These are phyloP conservation scores for Pyrenophora teres DNA, from an alignment of 2,329 filamentous ascomycete species.

Conservation along the genomic window DNA sequence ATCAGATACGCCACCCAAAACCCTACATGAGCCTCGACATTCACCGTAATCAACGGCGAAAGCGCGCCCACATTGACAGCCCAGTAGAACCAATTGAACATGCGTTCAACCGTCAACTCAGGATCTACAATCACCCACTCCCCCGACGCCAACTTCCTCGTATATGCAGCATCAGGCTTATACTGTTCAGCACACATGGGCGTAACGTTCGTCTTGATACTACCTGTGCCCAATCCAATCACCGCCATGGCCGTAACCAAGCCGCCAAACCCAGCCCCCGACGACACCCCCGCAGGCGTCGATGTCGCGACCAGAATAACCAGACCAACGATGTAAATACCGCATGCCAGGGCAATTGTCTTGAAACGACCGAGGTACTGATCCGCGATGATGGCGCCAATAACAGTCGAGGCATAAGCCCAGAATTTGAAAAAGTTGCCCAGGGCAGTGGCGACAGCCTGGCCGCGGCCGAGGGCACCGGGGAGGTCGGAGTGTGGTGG, in stretches of 20 bases:
- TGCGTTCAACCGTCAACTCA: slow-evolving; percentile 11
- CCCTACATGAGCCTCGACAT: slow-evolving; percentile 12
- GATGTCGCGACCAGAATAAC: slow-evolving; percentile 13
- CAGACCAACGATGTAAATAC: slow-evolving; percentile 14
- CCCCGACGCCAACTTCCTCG: slow-evolving; percentile 6
- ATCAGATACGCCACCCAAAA: slow-evolving; percentile 16
- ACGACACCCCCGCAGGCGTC: slow-evolving; percentile 4
- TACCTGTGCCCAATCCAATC: slow-evolving; percentile 16
- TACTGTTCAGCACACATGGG: slow-evolving; percentile 19
- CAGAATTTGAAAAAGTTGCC: slow-evolving; percentile 14
- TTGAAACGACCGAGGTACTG: slow-evolving; percentile 19
- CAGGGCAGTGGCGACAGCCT: slow-evolving; percentile 12
- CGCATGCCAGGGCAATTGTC: slow-evolving; percentile 3
- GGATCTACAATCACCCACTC: slow-evolving; percentile 16
- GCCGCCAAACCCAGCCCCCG: slow-evolving; percentile 10
- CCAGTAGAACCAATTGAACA: slow-evolving; percentile 17
- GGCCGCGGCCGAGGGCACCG: slow-evolving; percentile 8
- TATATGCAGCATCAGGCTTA: neutral
- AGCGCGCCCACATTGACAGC: slow-evolving; percentile 11
- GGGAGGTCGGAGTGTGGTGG: slow-evolving; percentile 11
- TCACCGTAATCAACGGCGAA: slow-evolving; percentile 12
- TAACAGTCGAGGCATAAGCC: slow-evolving; percentile 9
- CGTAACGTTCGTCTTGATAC: slow-evolving; percentile 18
- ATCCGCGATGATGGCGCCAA: slow-evolving; percentile 17
- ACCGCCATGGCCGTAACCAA: slow-evolving; percentile 10